A percentile compares a stretch with the other conserved stretches of the same genome.
phyloP scores from a whole-genome alignment of 495 filamentous ascomycete species.

The Aspergillus haitiensis region DNA sequence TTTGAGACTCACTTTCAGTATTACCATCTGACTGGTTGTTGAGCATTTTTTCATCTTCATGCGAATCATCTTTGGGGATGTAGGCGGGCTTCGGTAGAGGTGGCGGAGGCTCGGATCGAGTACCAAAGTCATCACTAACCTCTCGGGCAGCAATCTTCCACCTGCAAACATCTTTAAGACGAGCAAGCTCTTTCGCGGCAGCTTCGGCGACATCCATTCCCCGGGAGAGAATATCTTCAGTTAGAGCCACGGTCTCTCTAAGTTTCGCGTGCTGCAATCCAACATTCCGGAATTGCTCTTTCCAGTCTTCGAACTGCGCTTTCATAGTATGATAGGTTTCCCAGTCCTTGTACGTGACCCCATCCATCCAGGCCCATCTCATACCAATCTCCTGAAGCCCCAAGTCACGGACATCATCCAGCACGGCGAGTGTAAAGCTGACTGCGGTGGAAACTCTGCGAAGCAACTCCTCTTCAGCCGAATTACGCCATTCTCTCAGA shows the following conservation, averaged over 20 bases:
- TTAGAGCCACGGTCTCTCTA: conserved; percentile 64
- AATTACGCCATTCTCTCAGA: conserved; percentile 74
- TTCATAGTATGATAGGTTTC: conserved; percentile 83
- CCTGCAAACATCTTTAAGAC: conserved; percentile 79
- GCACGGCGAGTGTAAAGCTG: conserved; percentile 75
- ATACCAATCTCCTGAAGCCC: conserved; percentile 94
- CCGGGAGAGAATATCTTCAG: conserved; percentile 66
- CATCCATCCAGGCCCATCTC: conserved; percentile 97
- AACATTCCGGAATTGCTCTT: conserved; percentile 69
- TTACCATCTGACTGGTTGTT: background rate
- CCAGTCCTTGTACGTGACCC: conserved; percentile 96
- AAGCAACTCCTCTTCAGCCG: conserved; percentile 69
- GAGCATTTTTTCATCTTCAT: background rate
- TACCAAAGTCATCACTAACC: conserved; percentile 71
- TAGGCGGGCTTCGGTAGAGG: conserved; percentile 40
- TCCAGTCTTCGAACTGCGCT: conserved; percentile 81
- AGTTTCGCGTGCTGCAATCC: conserved; percentile 73
- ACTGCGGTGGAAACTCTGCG: conserved; percentile 70
- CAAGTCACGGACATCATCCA: conserved; percentile 82
- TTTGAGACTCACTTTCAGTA: background rate
- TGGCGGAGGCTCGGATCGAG: conserved; percentile 50
- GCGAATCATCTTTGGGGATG: conserved; percentile 4
- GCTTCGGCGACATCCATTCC: conserved; percentile 80
- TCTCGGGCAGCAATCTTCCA: conserved; percentile 85
- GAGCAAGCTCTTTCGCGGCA: conserved; percentile 76